Base-by-base conservation (phyloP, 164 flowering plant genomes). In the Magnolia kwangsiensis region DNA sequence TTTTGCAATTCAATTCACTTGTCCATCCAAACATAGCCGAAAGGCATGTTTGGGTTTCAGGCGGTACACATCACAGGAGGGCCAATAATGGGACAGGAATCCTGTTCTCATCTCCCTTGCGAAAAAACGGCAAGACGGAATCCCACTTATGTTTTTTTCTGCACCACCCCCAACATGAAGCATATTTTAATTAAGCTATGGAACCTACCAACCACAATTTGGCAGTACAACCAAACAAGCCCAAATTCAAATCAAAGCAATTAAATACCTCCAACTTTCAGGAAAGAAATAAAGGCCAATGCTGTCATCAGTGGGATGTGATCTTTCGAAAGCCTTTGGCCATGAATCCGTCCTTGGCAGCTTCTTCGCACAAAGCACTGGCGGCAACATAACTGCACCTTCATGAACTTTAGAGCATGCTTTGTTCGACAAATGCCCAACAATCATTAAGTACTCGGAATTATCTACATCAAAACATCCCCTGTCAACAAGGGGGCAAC, bases 221-320 rank as follows among this genome's bases (percentile, higher is more conserved):
- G 45, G 45, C 45, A 37, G 45, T 37, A 37, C 4, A 37, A 37
- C 45, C 45, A 37, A 37, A 37, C 45, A 37, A 3, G 7, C 45
- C 45, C 45, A 37, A 6, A 21, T 24, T 29, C 18, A 37, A 37
- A 37, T 37, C 45, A 67, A 37, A 37, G 45, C 45, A 5, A 37
- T 37, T 37, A 37, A 37, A 3, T 73, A 89, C 92, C 91, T 84
- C 63, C 78, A 73, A 16, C n/a, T 75, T 59, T 71, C 79, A 16
- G 92, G 87, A 74, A 90, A 90, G 78, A 90, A 83, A 81, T 83
- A 90, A 63, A 90, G 88, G 78, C 79, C 92, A 72, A 89, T 87
- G 75, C 73, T 74, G 8, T 84, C 84, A 76, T 83, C 87, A 8
- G 72, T 80, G 9, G 92, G 92, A 20, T 84, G 84, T 18, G 72